Conservation (phyloP, 176 grass and related monocot genomes). For the Guadua angustifolia region DNA sequence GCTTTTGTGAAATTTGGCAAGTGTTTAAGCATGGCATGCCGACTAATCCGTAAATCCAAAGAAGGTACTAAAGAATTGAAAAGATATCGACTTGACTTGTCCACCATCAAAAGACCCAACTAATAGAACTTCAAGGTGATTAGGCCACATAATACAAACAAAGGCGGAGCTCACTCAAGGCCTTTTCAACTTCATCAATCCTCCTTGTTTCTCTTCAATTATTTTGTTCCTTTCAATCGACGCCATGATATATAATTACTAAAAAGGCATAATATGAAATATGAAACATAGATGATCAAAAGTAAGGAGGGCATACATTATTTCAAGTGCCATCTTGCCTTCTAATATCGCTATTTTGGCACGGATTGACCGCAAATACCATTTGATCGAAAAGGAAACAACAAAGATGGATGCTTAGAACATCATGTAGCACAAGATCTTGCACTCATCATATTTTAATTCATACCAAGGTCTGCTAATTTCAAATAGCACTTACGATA, state of each 20-base stretch:
- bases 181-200: slow-evolving; percentile 74
- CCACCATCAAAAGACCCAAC: slow-evolving; percentile 97
- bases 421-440: slow-evolving; percentile 23
- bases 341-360: slow-evolving; percentile 85
- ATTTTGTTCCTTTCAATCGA: slow-evolving; percentile 86
- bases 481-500: background rate
- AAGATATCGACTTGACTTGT: slow-evolving; percentile 63
- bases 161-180: slow-evolving; percentile 64
- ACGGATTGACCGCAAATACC: slow-evolving; percentile 73
- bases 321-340: slow-evolving; percentile 89
- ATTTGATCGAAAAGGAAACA: slow-evolving; percentile 48
- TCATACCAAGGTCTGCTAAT: background rate
- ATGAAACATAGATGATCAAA: slow-evolving; percentile 25
- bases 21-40: too few species aligned
- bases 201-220: slow-evolving; percentile 90
- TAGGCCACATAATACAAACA: slow-evolving; percentile 79
- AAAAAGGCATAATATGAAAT: slow-evolving; percentile 43
- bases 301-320: slow-evolving; percentile 61
- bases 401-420: slow-evolving; percentile 28
- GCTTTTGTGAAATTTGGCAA: too few species aligned
- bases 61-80: slow-evolving; percentile 21
- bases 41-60: too few species aligned
- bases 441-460: background rate
- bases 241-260: slow-evolving; percentile 36
- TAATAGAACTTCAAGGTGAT: slow-evolving; percentile 87